phyloP scores from a whole-genome alignment of 2,329 filamentous ascomycete species.

The Grosmannia serpens region DNA sequence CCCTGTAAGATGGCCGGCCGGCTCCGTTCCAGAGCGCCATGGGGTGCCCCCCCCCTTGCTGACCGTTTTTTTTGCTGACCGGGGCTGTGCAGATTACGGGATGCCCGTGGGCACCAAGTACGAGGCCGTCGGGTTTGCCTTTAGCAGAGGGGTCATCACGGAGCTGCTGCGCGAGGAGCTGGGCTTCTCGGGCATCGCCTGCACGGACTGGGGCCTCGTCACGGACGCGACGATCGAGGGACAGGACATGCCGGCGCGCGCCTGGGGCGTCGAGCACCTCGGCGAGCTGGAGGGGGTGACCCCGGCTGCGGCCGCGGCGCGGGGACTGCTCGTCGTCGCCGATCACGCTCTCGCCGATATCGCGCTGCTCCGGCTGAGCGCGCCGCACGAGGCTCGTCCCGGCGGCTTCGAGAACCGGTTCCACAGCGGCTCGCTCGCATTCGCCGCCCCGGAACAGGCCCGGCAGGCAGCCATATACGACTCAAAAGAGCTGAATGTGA shows the following conservation, averaged over 20 bases:
- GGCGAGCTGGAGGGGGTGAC: slow-evolving; percentile 27
- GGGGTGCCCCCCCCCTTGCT: too few species aligned
- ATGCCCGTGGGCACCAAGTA: slow-evolving; percentile 31
- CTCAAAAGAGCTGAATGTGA: too few species aligned
- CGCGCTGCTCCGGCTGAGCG: slow-evolving; percentile 26
- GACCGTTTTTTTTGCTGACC: too few species aligned
- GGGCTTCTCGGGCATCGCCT: slow-evolving; percentile 39
- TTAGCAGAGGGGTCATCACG: slow-evolving; percentile 40
- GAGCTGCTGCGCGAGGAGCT: slow-evolving; percentile 33
- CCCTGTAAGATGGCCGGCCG: background rate
- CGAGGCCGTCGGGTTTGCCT: slow-evolving; percentile 35
- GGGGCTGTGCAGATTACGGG: background rate
- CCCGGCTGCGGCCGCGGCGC: background rate
- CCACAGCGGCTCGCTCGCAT: slow-evolving; percentile 22
- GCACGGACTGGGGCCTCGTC: slow-evolving; percentile 41
- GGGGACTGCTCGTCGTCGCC: slow-evolving; percentile 18
- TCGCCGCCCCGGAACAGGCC: background rate
- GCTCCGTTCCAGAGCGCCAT: background rate
- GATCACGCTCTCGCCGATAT: slow-evolving; percentile 27
- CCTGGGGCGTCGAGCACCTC: slow-evolving; percentile 37
- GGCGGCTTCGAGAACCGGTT: slow-evolving; percentile 28
- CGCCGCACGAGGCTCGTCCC: slow-evolving; percentile 27
- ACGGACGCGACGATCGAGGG: slow-evolving; percentile 30
- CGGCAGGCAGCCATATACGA: slow-evolving; percentile 22
- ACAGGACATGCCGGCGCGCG: slow-evolving; percentile 33